Base-by-base conservation (phyloP, 75 land plant species). In the Ceratopteris richardii region DNA sequence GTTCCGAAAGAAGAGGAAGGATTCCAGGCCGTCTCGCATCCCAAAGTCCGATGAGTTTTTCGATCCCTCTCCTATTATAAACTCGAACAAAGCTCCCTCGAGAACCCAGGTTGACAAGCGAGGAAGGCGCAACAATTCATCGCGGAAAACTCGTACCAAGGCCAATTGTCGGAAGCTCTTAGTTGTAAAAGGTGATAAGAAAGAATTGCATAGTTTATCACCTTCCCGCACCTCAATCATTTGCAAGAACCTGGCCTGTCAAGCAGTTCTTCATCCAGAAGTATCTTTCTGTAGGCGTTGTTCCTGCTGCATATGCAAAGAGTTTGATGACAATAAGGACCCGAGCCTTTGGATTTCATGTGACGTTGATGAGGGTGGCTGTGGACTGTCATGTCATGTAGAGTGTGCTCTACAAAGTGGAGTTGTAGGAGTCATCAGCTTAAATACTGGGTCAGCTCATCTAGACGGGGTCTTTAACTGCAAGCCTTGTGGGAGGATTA, bases 311-410 rank as follows among this genome's bases (percentile, higher is more conserved):
- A 77, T 89, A 17, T 89, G 95, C 58, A 31, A 65, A 44, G 40
- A 72, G 61, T 89, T 71, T 56, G 95, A 89, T 75, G 95, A 89
- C 51, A 89, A 89, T 55, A 89, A 89, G 67, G 95, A 89, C 55
- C 95, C 95, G 19, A 82, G 95, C 54, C 61, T 89, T 27, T 89
- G 95, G 95, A 57, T 89, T 22, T 57, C 64, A 56, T 89, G 95
- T 54, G 63, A 59, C 56, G 67, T 80, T 13, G 92, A 88, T 24
- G 82, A 67, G 18, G 62, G 66, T 7, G 73, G 82, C 0, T 89
- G 95, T 71, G 79, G 83, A 27, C 46, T 80, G 58, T 89, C 95
- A 19, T 89, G 90, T 22, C 95, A 89, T 70, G 69, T 89, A 25
- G 90, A 85, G 63, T 89, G 95, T 78, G 83, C 86, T 19, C 54